Conservation (phyloP, 371 early-diverging fungal species). For the Dichotomocladium elegans region DNA sequence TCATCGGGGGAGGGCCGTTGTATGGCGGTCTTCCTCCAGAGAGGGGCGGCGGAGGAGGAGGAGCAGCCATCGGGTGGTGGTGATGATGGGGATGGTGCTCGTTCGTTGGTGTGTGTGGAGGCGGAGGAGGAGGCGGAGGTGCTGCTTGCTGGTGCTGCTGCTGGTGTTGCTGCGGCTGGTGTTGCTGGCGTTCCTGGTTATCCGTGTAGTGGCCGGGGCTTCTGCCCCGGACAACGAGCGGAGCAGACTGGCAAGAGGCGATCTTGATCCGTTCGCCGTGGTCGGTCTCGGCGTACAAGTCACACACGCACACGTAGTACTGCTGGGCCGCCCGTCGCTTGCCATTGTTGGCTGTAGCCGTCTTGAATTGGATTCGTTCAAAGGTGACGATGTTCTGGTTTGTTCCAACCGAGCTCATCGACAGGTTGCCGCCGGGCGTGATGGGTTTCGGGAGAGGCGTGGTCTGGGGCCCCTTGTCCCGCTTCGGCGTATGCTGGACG, state of each 20-base stretch:
- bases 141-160: neutral
- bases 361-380: constrained; percentile 88
- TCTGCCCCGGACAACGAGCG: constrained; percentile 81
- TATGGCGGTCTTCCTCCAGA: neutral
- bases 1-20: constrained; percentile 15
- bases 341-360: constrained; percentile 84
- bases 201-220: constrained; percentile 83
- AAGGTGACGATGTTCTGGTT: constrained; percentile 57
- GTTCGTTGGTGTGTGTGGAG: neutral
- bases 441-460: constrained; percentile 53
- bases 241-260: constrained; percentile 63
- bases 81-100: constrained; percentile 5
- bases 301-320: constrained; percentile 64
- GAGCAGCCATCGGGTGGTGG: neutral
- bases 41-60: neutral
- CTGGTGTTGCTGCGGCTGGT: neutral
- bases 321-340: constrained; percentile 79
- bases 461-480: constrained; percentile 81
- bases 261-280: constrained; percentile 43
- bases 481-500: constrained; percentile 83
- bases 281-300: constrained; percentile 56
- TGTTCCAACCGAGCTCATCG: constrained; percentile 26
- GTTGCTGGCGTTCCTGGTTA: constrained; percentile 24
- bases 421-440: constrained; percentile 44
- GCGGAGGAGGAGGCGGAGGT: constrained; percentile 1